Percentiles rank a stretch among this genome's conserved stretches.
These are phyloP conservation scores for Paraphaeosphaeria minitans DNA, from an alignment of 2,329 filamentous ascomycete species.

Conservation along the genomic window DNA sequence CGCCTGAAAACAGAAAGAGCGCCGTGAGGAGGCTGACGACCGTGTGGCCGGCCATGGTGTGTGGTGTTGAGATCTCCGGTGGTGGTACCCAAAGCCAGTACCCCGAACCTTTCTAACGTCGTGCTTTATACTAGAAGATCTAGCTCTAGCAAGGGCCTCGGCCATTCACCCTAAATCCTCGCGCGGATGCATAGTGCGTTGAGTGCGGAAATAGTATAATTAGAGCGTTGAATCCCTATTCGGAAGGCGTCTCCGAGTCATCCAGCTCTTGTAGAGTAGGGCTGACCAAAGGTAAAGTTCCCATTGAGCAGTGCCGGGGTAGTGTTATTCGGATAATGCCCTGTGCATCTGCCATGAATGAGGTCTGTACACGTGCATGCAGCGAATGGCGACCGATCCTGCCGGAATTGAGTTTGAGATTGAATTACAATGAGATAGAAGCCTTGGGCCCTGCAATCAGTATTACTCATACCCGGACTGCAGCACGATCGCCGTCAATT, in stretches of 20 bases:
- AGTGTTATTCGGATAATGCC: background rate
- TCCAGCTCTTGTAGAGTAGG: background rate
- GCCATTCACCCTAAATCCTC: background rate
- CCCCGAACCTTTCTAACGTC: background rate
- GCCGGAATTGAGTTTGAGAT: background rate
- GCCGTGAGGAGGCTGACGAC: constrained; percentile 29
- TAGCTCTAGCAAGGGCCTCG: background rate
- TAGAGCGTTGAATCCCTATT: background rate
- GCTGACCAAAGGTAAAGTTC: background rate
- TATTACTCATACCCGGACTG: background rate
- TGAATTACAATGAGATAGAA: background rate
- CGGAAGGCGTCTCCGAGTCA: background rate
- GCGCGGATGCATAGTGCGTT: background rate
- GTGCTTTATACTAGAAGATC: background rate
- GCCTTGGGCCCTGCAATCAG: background rate
- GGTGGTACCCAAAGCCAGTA: background rate
- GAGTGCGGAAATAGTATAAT: background rate
- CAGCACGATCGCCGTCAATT: background rate
- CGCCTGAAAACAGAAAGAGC: constrained; percentile 27
- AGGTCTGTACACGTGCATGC: background rate
- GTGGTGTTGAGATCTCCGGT: background rate
- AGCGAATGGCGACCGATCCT: background rate
- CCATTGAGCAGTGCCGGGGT: background rate
- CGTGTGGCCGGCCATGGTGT: constrained; percentile 28
- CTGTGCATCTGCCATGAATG: constrained; percentile 2